These are phyloP conservation scores for Infundibulicybe gibba DNA, from an alignment of 768 basidiomycete species.

Conservation along the genomic window DNA sequence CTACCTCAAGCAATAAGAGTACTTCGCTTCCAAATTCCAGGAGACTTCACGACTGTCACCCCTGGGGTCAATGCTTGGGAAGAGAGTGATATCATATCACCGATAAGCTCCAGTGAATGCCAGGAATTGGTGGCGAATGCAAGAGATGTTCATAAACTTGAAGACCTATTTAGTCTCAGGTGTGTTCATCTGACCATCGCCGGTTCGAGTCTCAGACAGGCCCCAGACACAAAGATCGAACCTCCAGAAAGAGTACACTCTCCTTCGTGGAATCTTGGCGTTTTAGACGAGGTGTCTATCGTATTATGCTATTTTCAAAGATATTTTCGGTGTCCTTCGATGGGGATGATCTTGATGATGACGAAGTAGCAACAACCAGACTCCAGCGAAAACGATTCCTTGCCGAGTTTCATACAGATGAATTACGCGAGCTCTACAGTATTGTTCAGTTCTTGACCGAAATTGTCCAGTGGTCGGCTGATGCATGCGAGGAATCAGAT, in stretches of 20 bases:
- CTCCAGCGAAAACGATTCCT: slow-evolving; percentile 7
- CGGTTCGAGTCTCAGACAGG: neutral
- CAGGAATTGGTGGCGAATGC: slow-evolving; percentile 18
- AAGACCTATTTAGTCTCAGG: slow-evolving; percentile 38
- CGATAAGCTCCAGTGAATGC: slow-evolving; percentile 16
- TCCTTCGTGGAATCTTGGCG: slow-evolving; percentile 23
- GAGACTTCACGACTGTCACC: slow-evolving; percentile 1
- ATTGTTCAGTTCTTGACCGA: slow-evolving; percentile 10
- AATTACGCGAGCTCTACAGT: slow-evolving; percentile 12
- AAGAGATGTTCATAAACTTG: slow-evolving; percentile 20
- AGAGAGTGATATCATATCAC: slow-evolving; percentile 9
- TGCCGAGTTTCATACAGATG: slow-evolving; percentile 4
- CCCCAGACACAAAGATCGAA: slow-evolving; percentile 32
- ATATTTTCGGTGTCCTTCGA: slow-evolving; percentile 5
- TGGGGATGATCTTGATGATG: slow-evolving; percentile 3
- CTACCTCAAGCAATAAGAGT: slow-evolving; percentile 25
- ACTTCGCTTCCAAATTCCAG: slow-evolving; percentile 10
- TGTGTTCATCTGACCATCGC: slow-evolving; percentile 9
- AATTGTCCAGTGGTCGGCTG: slow-evolving; percentile 3
- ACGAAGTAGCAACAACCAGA: slow-evolving; percentile 1
- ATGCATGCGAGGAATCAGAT: neutral
- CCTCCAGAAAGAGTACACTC: slow-evolving; percentile 22
- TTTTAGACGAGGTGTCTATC: slow-evolving; percentile 15
- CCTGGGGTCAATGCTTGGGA: slow-evolving; percentile 4
- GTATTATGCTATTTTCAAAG: slow-evolving; percentile 10